Percentiles rank a stretch among this genome's conserved stretches.
Conservation (phyloP, 2,329 filamentous ascomycete species). For the Truncatella angustata region DNA sequence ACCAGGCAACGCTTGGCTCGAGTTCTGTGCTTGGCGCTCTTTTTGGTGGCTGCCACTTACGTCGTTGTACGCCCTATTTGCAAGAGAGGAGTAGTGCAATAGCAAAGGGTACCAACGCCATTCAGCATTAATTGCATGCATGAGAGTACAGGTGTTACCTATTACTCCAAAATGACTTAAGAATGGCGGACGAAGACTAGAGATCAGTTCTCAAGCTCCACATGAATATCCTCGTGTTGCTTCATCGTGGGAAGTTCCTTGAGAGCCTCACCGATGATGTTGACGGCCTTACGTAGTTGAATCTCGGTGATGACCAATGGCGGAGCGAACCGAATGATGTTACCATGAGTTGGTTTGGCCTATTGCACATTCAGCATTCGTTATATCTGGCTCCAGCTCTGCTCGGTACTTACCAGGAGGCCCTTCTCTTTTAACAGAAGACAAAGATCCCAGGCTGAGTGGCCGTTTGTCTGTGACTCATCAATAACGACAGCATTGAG, state of each 20-base stretch:
- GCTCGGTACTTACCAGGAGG: slow-evolving; percentile 65
- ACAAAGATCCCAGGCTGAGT: slow-evolving; percentile 94
- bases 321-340: slow-evolving; percentile 97
- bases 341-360: slow-evolving; percentile 98
- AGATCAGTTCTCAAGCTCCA: slow-evolving; percentile 23
- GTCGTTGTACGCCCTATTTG: too few relatives aligned
- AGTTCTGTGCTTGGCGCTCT: too few relatives aligned
- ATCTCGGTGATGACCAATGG: slow-evolving; percentile 91
- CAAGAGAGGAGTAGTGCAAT: background rate
- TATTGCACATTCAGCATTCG: slow-evolving; percentile 38
- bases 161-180: background rate
- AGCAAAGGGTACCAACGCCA: background rate
- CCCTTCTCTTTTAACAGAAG: slow-evolving; percentile 95
- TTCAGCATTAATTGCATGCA: background rate
- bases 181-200: background rate
- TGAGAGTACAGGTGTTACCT: background rate
- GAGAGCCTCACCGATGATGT: slow-evolving; percentile 79
- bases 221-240: slow-evolving; percentile 31
- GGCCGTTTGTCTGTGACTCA: slow-evolving; percentile 78
- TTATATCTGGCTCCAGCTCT: slow-evolving; percentile 14
- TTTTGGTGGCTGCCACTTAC: too few relatives aligned
- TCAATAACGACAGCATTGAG: slow-evolving; percentile 97
- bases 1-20: too few relatives aligned
- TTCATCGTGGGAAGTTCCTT: slow-evolving; percentile 72
- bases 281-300: slow-evolving; percentile 74